These are phyloP conservation scores for Panicum miliaceum DNA, from an alignment of 176 grass and related monocot species.

Conservation along the genomic window DNA sequence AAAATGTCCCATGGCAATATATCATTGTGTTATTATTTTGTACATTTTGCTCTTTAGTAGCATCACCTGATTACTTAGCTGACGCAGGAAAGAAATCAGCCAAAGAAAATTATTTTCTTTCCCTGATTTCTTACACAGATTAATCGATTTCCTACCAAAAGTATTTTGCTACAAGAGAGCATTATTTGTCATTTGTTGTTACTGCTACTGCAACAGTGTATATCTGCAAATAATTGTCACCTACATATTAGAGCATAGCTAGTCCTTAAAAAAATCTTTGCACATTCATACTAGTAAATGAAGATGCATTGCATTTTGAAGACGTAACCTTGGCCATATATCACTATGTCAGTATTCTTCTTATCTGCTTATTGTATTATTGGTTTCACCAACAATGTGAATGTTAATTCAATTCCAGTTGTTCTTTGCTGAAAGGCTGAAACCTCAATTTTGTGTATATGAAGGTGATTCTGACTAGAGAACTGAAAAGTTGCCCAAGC, in stretches of 20 bases:
- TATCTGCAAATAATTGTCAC: too few species aligned
- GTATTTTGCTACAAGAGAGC: too few species aligned
- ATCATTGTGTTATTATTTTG: not conserved
- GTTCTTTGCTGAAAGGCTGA: not conserved
- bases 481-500: slow-evolving; percentile 21
- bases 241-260: too few species aligned
- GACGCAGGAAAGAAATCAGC: not conserved
- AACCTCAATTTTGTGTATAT: not conserved
- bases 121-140: too few species aligned
- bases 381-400: not conserved
- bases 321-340: too few species aligned
- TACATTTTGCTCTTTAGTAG: not conserved
- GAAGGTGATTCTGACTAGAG: slow-evolving; percentile 39
- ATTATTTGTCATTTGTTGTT: too few species aligned
- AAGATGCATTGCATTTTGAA: not conserved
- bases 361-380: not conserved
- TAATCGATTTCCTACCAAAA: too few species aligned
- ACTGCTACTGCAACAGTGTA: too few species aligned
- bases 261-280: too few species aligned
- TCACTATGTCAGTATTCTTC: not conserved
- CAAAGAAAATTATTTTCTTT: not conserved
- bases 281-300: not conserved
- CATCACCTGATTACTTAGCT: not conserved
- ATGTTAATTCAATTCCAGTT: not conserved
- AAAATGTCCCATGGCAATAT: not conserved